Percentiles rank a stretch among this genome's conserved stretches.
These are phyloP conservation scores for Cucumis variabilis DNA, from an alignment of 331 rosid species.

Conservation along the genomic window DNA sequence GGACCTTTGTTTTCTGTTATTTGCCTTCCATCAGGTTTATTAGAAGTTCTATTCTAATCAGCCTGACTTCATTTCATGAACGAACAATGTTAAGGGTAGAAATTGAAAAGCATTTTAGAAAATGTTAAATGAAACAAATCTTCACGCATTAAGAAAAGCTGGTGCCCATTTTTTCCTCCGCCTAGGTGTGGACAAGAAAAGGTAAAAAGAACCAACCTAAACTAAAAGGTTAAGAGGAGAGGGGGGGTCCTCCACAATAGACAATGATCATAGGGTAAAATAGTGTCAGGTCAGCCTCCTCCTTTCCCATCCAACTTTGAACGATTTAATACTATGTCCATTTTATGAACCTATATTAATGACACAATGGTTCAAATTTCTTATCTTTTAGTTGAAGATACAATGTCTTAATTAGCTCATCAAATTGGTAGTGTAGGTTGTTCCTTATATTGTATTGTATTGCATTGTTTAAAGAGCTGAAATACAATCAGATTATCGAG, in stretches of 20 bases:
- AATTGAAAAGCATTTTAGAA: neutral
- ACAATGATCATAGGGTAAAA: neutral
- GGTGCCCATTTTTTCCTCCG: neutral
- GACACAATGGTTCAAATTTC: neutral
- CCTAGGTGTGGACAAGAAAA: neutral
- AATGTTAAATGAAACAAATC: neutral
- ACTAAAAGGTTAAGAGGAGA: neutral
- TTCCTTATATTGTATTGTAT: neutral
- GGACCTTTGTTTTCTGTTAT: neutral
- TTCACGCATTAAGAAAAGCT: neutral
- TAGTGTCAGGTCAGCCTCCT: neutral
- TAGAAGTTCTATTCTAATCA: neutral
- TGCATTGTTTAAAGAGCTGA: neutral
- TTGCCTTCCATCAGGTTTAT: neutral
- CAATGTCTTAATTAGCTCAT: neutral
- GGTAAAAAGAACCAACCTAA: conserved; percentile 1
- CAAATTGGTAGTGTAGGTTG: neutral
- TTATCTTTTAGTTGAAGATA: neutral
- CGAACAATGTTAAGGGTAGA: neutral
- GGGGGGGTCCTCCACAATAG: neutral
- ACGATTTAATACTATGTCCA: neutral
- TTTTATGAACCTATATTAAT: neutral
- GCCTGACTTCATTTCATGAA: conserved; percentile 17
- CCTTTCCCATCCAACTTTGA: conserved; percentile 4
- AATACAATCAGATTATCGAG: no score